These are phyloP conservation scores for Pichia californica DNA, from an alignment of 805 yeast genomes.

Conservation along the genomic window DNA sequence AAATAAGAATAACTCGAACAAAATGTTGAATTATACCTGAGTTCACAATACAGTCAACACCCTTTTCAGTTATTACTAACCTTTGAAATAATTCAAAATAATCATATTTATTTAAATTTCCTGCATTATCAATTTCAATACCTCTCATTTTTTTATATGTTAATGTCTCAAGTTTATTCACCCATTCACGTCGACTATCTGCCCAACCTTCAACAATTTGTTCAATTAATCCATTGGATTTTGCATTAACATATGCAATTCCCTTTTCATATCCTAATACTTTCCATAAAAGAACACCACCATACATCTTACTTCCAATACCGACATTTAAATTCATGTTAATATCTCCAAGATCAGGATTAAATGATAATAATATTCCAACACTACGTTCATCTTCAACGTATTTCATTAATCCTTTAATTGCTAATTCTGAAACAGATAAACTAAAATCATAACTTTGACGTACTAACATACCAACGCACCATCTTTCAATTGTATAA, in stretches of 20 bases:
- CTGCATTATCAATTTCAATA: neutral
- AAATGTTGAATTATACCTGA: conserved; percentile 6
- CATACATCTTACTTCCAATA: neutral
- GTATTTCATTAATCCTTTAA: conserved; percentile 1
- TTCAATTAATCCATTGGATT: conserved; percentile 2
- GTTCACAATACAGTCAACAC: conserved; percentile 1
- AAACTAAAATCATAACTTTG: conserved; percentile 2
- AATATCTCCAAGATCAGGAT: conserved; percentile 4
- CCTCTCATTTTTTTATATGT: conserved; percentile 4
- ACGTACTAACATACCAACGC: conserved; percentile 4
- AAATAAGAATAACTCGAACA: conserved; percentile 1
- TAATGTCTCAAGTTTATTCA: neutral
- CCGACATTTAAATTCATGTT: neutral
- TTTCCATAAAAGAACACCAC: neutral
- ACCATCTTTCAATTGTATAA: conserved; percentile 5
- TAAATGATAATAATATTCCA: conserved; percentile 1
- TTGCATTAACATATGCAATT: neutral
- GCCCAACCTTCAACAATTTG: conserved; percentile 6
- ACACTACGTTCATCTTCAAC: conserved; percentile 4
- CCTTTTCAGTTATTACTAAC: neutral
- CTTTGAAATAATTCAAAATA: conserved; percentile 4
- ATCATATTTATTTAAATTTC: neutral
- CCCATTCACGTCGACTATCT: conserved; percentile 3
- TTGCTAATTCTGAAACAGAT: neutral
- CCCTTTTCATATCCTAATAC: conserved; percentile 2